These are phyloP conservation scores for Aspergillus olivimuriae DNA, from an alignment of 495 filamentous ascomycete genomes.

Conservation along the genomic window DNA sequence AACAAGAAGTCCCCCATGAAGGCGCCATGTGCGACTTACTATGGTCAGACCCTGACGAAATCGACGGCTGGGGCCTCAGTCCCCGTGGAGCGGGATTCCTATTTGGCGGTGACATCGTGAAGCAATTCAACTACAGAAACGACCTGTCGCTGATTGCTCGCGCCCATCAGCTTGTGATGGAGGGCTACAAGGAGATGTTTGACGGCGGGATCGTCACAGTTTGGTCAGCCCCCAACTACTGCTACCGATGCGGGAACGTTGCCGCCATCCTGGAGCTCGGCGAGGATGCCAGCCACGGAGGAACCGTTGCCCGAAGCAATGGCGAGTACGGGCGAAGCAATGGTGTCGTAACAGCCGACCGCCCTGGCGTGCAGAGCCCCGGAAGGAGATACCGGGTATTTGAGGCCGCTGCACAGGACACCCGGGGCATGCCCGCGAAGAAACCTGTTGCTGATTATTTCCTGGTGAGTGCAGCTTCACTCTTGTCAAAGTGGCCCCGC, in stretches of 20 bases:
- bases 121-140: slow-evolving; percentile 89
- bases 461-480: slow-evolving; percentile 41
- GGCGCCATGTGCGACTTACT: slow-evolving; percentile 98
- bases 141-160: slow-evolving; percentile 87
- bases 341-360: slow-evolving; percentile 37
- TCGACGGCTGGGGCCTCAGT: slow-evolving; percentile 94
- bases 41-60: slow-evolving; percentile 97
- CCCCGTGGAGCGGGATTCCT: slow-evolving; percentile 94
- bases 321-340: slow-evolving; percentile 63
- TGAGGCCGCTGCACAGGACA: slow-evolving; percentile 94
- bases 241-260: slow-evolving; percentile 96
- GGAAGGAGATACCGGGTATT: slow-evolving; percentile 92
- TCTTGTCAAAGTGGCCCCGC: not conserved
- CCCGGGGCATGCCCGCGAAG: slow-evolving; percentile 96
- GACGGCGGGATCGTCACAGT: slow-evolving; percentile 92
- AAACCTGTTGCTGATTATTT: slow-evolving; percentile 99
- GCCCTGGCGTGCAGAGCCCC: slow-evolving; percentile 54
- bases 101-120: slow-evolving; percentile 94
- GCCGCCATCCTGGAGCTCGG: slow-evolving; percentile 90
- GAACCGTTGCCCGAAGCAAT: slow-evolving; percentile 70
- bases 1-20: slow-evolving; percentile 98
- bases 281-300: slow-evolving; percentile 73
- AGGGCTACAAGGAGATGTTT: slow-evolving; percentile 99
- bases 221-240: slow-evolving; percentile 97
- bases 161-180: slow-evolving; percentile 97